Evolutionary conservation across 2,329 filamentous ascomycete species (phyloP), one percentile per base, ranked within the genome.

Genomic region (Cladorrhinum sp.): DNA sequence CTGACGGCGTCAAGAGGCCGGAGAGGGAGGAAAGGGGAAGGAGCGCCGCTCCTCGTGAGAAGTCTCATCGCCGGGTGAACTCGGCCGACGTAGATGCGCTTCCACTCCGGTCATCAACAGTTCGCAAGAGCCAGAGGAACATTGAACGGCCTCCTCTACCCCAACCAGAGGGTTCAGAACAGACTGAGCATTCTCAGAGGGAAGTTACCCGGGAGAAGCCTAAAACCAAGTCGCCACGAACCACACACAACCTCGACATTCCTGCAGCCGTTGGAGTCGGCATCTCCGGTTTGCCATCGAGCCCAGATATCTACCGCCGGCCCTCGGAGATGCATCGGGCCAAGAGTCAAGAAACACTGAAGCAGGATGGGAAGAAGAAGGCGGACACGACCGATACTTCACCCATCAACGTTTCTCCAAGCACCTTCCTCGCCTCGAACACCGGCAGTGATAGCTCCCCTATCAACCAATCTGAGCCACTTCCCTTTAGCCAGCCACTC

Each of bases 231-330:
- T 18, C 27, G 16, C 23, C 59, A 38, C 54, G 54, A 1, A 45
- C 51, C 55, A 2, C 58, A 45, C 18, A 49, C 22, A 12, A 57
- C 50, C 4, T 62, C 20, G 53, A 58, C 22, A 61, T 59, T 4
- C 38, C 53, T 2, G n/a, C 4, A 45, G 55, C 56, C 8, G 50
- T 48, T 12, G 13, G 38, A 7, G 12, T 18, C 23, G 58, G 52
- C 27, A 45, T 57, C 22, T 41, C 65, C 7, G 63, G 65, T 1
- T 56, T 66, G 18, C 65, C 65, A 0, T 58, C 60, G 6, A 64
- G 63, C 48, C 65, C 65, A 2, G 63, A 66, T 29, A 64, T 66
- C 55, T 58, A 63, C 51, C 63, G 58, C 25, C 56, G 58, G 1
- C 27, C 56, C 16, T 36, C 58, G 7, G 20, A n/a, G 2, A 41